Base-by-base conservation (phyloP, 768 basidiomycete species). In the Tricholoma furcatifolium region DNA sequence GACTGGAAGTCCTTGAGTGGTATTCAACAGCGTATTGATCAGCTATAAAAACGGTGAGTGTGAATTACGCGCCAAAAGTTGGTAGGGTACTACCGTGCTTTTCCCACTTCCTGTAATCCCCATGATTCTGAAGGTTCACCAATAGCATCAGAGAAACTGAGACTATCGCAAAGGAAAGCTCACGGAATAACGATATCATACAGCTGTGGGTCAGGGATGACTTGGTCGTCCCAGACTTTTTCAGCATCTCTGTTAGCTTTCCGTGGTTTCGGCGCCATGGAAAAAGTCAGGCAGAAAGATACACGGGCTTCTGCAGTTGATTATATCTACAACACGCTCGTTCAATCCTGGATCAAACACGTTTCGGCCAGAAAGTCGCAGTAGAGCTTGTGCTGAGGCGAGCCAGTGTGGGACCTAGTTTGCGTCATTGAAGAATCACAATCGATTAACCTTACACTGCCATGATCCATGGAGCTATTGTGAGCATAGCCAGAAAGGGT, bases 141-240 rank as follows among this genome's bases (percentile, higher is more conserved):
- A 30, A 39, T 40, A 23, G 32, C 2, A 12, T 24, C 17, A 17
- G 6, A 6, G 24, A 43, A 21, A 4, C 18, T 18, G 32, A 24
- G n/a, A 43, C 27, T 24, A 21, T 27, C 27, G n/a, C n/a, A n/a
- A 23, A 50, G 7, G 15, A 46, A 11, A 3, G 44, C 57, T n/a
- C 23, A 58, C 57, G 57, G 53, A 48, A 58, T 51, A 17, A 58
- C 57, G n/a, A 58, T 58, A 24, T 58, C 57, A 30, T 58, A 46
- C 21, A 47, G 31, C 24, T 58, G 45, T 38, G 57, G 53, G 50
- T 56, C 47, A 23, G 51, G 5, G 8, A 56, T 30, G 30, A 32
- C 40, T 31, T 39, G 18, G 48, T 50, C 48, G 21, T 41, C 27
- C 53, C 46, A 54, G 27, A 48, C 36, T 17, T 50, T 50, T 18